phyloP scores from a whole-genome alignment of 1,139 yeast genomes.

The Arxiozyma slooffiae region DNA sequence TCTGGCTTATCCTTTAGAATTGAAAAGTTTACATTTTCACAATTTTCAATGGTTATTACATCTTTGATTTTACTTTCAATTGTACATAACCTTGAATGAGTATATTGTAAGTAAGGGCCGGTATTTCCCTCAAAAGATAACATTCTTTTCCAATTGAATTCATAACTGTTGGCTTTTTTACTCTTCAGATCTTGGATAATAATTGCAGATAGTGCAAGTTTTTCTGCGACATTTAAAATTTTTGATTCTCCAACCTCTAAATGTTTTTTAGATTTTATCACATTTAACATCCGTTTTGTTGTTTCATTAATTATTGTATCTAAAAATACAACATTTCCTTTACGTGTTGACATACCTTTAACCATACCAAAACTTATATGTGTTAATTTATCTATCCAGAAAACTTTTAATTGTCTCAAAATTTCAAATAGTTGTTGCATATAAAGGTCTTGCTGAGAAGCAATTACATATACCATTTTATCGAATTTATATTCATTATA shows the following conservation, averaged over 20 bases:
- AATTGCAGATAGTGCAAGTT: slow-evolving; percentile 92
- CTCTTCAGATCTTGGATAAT: slow-evolving; percentile 99
- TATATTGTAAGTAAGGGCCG: slow-evolving; percentile 96
- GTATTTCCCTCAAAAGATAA: slow-evolving; percentile 97
- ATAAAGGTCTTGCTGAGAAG: slow-evolving; percentile 95
- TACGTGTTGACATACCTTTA: slow-evolving; percentile 95
- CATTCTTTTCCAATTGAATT: slow-evolving; percentile 97
- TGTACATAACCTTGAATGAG: slow-evolving; percentile 93
- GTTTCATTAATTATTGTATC: slow-evolving; percentile 91
- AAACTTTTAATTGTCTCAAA: slow-evolving; percentile 78
- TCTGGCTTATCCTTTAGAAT: slow-evolving; percentile 60
- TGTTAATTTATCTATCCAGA: slow-evolving; percentile 70
- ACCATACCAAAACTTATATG: slow-evolving; percentile 97
- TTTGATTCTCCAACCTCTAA: slow-evolving; percentile 91
- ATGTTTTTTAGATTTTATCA: slow-evolving; percentile 85
- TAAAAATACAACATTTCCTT: slow-evolving; percentile 94
- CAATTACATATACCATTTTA: slow-evolving; percentile 92
- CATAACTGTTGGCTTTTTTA: slow-evolving; percentile 91
- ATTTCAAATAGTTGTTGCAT: slow-evolving; percentile 90
- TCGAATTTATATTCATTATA: slow-evolving; percentile 75
- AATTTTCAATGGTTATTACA: slow-evolving; percentile 33
- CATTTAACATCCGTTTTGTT: slow-evolving; percentile 89
- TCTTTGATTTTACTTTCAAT: slow-evolving; percentile 48
- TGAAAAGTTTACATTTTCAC: slow-evolving; percentile 52
- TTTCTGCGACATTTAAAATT: slow-evolving; percentile 69